A percentile compares a stretch with the other conserved stretches of the same genome.
Conservation (phyloP, 768 basidiomycete genomes). For the Mycena galericulata region DNA sequence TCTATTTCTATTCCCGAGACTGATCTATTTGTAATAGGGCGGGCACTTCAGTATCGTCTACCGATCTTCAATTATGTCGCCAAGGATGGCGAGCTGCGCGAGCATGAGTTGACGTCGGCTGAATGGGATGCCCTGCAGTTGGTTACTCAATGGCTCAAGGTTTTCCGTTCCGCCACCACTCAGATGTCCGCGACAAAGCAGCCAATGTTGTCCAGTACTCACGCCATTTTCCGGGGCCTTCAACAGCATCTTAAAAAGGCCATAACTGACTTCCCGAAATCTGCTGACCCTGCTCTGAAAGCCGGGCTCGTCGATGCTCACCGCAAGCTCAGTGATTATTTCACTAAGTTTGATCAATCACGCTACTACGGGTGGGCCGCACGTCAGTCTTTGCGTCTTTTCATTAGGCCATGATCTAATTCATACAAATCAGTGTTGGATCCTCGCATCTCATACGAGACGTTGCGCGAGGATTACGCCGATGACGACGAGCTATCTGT, state of each 20-base stretch:
- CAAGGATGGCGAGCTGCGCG: constrained; percentile 34
- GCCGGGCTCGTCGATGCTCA: background rate
- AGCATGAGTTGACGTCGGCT: constrained; percentile 27
- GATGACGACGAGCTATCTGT: background rate
- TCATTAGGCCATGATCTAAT: background rate
- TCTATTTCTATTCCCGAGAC: no score
- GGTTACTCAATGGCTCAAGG: constrained; percentile 43
- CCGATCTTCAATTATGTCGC: constrained; percentile 35
- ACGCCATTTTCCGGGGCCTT: no score
- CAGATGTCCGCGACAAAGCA: no score
- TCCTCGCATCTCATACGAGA: background rate
- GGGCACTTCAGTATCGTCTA: constrained; percentile 37
- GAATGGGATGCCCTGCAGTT: constrained; percentile 48
- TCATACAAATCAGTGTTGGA: background rate
- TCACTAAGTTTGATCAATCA: background rate
- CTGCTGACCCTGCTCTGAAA: background rate
- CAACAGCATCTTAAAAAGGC: background rate
- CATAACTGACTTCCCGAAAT: background rate
- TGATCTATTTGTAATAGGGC: no score
- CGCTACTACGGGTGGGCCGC: background rate
- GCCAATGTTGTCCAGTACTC: no score
- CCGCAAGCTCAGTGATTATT: no score
- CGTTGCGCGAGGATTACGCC: background rate
- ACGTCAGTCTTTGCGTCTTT: background rate
- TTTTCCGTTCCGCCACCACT: no score